Evolutionary conservation across 2,329 filamentous ascomycete genomes (phyloP).

Genomic region (Aspergillus viridinutans): DNA sequence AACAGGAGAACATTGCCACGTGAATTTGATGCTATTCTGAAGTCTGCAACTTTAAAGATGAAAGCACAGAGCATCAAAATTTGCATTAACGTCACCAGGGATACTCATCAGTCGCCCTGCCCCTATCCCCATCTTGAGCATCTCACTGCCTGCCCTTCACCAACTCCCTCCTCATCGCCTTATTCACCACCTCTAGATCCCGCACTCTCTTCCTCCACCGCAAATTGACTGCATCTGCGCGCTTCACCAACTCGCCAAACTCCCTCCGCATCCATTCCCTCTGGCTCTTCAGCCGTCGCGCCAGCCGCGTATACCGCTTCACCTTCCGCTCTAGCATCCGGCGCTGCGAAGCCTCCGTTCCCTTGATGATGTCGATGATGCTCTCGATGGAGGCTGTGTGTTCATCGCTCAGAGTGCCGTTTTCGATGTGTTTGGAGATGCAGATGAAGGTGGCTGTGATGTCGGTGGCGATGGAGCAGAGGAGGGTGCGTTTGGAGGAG

Average conservation of each 20-base stretch:
- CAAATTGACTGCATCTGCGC: constrained; percentile 12
- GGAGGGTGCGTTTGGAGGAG: constrained; percentile 21
- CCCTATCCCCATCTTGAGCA: not conserved
- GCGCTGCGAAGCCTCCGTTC: constrained; percentile 13
- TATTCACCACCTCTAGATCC: constrained; percentile 1
- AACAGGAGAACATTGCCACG: not conserved
- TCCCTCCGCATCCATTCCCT: constrained; percentile 17
- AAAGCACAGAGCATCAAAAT: too few relatives aligned
- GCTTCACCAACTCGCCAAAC: constrained; percentile 15
- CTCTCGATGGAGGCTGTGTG: constrained; percentile 24
- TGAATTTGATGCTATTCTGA: not conserved
- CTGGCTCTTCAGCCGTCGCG: constrained; percentile 15
- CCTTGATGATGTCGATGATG: constrained; percentile 23
- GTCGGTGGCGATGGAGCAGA: constrained; percentile 27
- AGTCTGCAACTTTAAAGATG: not conserved
- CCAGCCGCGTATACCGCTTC: constrained; percentile 13
- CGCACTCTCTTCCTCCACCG: constrained; percentile 12
- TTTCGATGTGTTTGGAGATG: constrained; percentile 23
- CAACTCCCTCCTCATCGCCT: constrained; percentile 5
- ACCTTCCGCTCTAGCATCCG: constrained; percentile 18
- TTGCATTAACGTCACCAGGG: not conserved
- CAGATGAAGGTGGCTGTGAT: constrained; percentile 26
- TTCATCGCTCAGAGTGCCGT: constrained; percentile 17
- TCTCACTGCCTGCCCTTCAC: constrained; percentile 1
- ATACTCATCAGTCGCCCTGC: not conserved